Evolutionary conservation across 163 green algal species (phyloP).

Genomic region (Volvox carteri): DNA sequence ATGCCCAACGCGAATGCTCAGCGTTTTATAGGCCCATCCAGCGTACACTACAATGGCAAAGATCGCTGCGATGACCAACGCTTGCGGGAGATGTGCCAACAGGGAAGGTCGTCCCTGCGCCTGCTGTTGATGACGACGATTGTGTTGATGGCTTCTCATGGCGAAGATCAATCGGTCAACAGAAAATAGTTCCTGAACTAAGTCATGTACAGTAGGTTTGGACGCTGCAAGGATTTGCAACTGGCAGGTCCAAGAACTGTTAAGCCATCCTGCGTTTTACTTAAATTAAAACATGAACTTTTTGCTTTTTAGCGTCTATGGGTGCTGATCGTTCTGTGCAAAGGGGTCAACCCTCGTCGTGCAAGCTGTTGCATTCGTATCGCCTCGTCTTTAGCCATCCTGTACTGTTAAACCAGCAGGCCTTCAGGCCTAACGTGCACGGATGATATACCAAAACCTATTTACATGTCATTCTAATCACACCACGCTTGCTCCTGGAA

Average conservation of each 20-base stretch:
- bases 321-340: no score
- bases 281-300: no score
- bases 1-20: constrained; percentile 1
- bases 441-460: no score
- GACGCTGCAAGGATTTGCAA: neutral
- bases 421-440: no score
- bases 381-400: no score
- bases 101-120: neutral
- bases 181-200: neutral
- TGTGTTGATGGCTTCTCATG: constrained; percentile 20
- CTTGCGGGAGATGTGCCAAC: constrained; percentile 4
- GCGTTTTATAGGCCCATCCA: constrained; percentile 31
- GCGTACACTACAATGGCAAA: constrained; percentile 50
- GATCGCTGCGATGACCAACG: constrained; percentile 22
- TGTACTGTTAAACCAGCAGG: no score
- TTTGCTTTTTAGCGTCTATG: no score
- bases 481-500: no score
- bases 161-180: neutral
- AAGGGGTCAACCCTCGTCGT: no score
- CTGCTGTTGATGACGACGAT: neutral
- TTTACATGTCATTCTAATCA: no score
- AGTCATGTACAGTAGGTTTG: neutral
- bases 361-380: neutral
- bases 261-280: neutral
- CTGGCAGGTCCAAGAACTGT: neutral